Evolutionary conservation across 2,329 filamentous ascomycete genomes (phyloP).

Genomic region (Cercospora sojina): DNA sequence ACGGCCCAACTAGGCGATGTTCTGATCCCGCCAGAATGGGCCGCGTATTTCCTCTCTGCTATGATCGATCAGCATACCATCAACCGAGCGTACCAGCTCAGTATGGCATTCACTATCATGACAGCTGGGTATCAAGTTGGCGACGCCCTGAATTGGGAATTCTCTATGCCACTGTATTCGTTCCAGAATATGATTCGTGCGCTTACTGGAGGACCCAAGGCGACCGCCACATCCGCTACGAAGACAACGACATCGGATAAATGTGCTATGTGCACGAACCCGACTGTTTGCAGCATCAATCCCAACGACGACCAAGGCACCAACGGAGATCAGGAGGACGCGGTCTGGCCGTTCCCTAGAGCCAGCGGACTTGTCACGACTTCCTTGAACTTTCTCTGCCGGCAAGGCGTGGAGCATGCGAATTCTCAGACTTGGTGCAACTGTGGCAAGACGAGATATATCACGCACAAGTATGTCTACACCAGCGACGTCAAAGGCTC

Average conservation of each 20-base stretch:
- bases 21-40: neutral
- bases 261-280: conserved; percentile 10
- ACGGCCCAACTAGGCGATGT: neutral
- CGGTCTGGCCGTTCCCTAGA: neutral
- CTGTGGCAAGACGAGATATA: neutral
- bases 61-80: neutral
- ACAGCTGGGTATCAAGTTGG: neutral
- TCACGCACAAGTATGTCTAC: neutral
- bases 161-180: neutral
- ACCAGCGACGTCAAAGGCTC: neutral
- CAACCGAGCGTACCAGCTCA: neutral
- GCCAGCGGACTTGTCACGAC: neutral
- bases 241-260: neutral
- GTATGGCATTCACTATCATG: neutral
- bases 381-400: neutral
- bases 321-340: neutral
- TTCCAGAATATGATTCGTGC: neutral
- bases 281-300: conserved; percentile 3
- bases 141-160: neutral
- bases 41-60: neutral
- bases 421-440: neutral
- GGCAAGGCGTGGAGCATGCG: neutral
- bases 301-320: conserved; percentile 10
- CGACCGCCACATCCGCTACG: neutral
- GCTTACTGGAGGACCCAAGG: neutral